phyloP scores from a whole-genome alignment of 1,139 yeast species.

The Meyerozyma smithsonii region DNA sequence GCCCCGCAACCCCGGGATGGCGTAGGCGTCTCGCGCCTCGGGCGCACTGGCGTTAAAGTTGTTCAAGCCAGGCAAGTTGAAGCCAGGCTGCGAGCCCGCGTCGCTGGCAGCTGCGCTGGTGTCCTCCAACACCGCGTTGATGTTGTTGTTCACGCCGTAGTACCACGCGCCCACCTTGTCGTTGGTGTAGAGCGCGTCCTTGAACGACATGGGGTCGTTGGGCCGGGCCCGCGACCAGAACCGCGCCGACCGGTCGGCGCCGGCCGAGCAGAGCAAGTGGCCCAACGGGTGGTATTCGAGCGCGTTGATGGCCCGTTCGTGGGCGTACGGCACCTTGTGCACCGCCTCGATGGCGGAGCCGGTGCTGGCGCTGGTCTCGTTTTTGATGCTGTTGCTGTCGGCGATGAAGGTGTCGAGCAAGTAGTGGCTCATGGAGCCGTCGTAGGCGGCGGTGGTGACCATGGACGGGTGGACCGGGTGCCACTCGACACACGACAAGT shows the following conservation, averaged over 20 bases:
- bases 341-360: constrained; percentile 38
- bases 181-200: constrained; percentile 75
- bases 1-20: constrained; percentile 19
- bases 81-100: constrained; percentile 4
- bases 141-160: constrained; percentile 61
- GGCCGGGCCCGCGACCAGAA: constrained; percentile 96
- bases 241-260: constrained; percentile 89
- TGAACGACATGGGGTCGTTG: constrained; percentile 76
- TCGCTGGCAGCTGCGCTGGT: constrained; percentile 4
- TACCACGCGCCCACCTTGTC: constrained; percentile 73
- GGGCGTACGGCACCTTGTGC: constrained; percentile 83
- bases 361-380: constrained; percentile 11
- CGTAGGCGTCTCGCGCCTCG: constrained; percentile 9
- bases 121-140: constrained; percentile 51
- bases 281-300: constrained; percentile 93
- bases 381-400: constrained; percentile 19
- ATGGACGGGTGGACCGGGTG: constrained; percentile 83
- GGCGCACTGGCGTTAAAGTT: constrained; percentile 8
- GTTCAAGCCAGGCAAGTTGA: constrained; percentile 24
- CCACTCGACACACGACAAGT: constrained; percentile 84
- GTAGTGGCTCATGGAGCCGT: constrained; percentile 82
- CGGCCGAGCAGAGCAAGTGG: constrained; percentile 85
- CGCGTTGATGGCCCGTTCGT: constrained; percentile 87
- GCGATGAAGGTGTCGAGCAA: constrained; percentile 53
- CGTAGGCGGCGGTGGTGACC: constrained; percentile 82